A percentile compares a stretch with the other conserved stretches of the same genome.
These are phyloP conservation scores for Hibiscus tridactylites DNA, from an alignment of 345 rosid genomes.

Conservation along the genomic window DNA sequence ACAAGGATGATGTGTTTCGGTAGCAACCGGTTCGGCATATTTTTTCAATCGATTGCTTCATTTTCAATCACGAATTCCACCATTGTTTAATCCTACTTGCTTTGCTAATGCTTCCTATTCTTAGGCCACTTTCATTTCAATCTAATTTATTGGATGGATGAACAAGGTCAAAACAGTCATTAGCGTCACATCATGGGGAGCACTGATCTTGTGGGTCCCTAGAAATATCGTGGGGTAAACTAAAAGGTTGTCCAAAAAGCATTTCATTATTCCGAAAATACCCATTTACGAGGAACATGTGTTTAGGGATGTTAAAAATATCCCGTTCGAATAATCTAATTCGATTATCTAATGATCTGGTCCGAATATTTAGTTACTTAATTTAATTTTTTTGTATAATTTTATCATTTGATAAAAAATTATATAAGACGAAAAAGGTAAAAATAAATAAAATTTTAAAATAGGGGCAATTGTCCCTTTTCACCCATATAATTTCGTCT, in stretches of 20 bases:
- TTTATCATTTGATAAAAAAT: no score
- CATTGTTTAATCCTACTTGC: neutral
- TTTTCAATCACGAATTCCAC: neutral
- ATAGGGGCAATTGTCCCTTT: no score
- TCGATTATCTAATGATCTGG: no score
- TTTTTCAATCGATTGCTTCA: neutral
- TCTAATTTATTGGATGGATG: neutral
- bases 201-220: neutral
- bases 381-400: no score
- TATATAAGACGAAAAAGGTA: no score
- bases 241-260: neutral
- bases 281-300: neutral
- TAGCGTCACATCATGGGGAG: neutral
- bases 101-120: neutral
- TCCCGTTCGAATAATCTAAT: no score
- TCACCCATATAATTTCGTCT: no score
- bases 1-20: conserved; percentile 84
- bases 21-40: conserved; percentile 17
- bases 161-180: neutral
- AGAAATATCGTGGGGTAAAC: neutral
- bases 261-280: neutral
- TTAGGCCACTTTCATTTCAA: neutral
- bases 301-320: neutral
- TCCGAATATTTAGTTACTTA: no score
- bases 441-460: no score